Conservation (phyloP, 2,329 filamentous ascomycete species). For the Coleophoma crateriformis region DNA sequence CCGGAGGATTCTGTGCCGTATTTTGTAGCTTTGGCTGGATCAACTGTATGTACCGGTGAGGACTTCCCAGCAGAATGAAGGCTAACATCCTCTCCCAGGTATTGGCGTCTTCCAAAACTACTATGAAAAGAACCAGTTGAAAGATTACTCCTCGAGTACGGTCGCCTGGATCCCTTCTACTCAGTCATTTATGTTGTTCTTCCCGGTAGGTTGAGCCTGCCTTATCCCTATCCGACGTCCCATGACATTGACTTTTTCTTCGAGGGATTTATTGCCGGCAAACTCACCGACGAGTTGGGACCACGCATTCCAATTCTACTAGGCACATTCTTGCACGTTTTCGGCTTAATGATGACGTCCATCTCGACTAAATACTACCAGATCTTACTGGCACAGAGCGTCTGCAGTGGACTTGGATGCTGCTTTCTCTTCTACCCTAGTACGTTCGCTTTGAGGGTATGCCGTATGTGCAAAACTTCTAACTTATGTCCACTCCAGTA, state of each 20-base stretch:
- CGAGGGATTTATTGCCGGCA: slow-evolving; percentile 8
- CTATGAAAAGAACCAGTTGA: slow-evolving; percentile 29
- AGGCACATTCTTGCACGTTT: slow-evolving; percentile 22
- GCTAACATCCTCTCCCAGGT: slow-evolving; percentile 14
- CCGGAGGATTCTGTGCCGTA: slow-evolving; percentile 34
- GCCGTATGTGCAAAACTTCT: slow-evolving; percentile 27
- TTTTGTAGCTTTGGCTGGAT: slow-evolving; percentile 42
- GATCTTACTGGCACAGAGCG: slow-evolving; percentile 32
- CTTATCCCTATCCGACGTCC: no score
- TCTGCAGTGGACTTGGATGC: slow-evolving; percentile 30
- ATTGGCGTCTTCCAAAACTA: slow-evolving; percentile 36
- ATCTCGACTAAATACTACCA: slow-evolving; percentile 30
- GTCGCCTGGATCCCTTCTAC: slow-evolving; percentile 46
- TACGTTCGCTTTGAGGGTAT: slow-evolving; percentile 17
- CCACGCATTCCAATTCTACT: slow-evolving; percentile 13
- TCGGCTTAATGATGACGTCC: slow-evolving; percentile 30
- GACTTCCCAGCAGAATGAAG: background rate
- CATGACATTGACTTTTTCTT: background rate
- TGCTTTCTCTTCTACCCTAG: slow-evolving; percentile 32
- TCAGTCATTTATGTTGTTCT: slow-evolving; percentile 37
- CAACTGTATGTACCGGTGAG: slow-evolving; percentile 26
- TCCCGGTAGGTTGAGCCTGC: slow-evolving; percentile 19
- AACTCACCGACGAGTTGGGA: slow-evolving; percentile 17
- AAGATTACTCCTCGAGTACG: slow-evolving; percentile 27
- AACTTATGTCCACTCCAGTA: slow-evolving; percentile 34